Evolutionary conservation across 441 rosid species (phyloP), one percentile per base, ranked within the genome.

Genomic region (Adansonia madagascariensis): DNA sequence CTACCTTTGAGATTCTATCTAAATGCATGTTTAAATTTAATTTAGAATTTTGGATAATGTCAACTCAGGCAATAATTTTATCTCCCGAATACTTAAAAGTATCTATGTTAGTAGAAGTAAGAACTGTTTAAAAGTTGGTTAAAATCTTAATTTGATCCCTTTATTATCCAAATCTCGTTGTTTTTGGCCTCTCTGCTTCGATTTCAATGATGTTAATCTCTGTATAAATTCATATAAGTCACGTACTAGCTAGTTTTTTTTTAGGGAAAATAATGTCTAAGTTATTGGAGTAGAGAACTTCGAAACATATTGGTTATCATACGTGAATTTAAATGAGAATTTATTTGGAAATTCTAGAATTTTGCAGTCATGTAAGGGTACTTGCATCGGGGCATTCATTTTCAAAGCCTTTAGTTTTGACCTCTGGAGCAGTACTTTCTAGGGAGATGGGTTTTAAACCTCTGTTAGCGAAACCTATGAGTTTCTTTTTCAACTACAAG

Each of bases 361-460:
- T 9, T 68, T 12, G 39, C 39, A 11, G 17, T n/a, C 55, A 11
- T 68, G 56, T 11, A 12, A 47, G 53, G 52, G 0, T 56, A 59
- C 56, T 20, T 46, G 39, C 65, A 46, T 59, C 0, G 68, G 46
- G 67, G 39, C 77, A 14, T 14, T 24, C 55, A 73, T 20, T 73
- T 56, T 62, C 71, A 75, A 63, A 75, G 71, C 49, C 61, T 63
- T 20, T 8, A 49, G 15, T 35, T 35, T 75, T 47, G 71, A 75
- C 49, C 39, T n/a, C 5, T 35, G 41, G 41, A 69, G 41, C 53
- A 50, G 60, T 55, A 76, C 67, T 35, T 39, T 46, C 74, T 65
- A 35, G 78, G 78, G 78, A 67, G 62, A 74, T 69, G 8, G 22
- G 44, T 44, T 39, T 71, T 44, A 4, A 35, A 24, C 50, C 17